Evolutionary conservation across 495 filamentous ascomycete genomes (phyloP).

Genomic region (Xylaria castorea): DNA sequence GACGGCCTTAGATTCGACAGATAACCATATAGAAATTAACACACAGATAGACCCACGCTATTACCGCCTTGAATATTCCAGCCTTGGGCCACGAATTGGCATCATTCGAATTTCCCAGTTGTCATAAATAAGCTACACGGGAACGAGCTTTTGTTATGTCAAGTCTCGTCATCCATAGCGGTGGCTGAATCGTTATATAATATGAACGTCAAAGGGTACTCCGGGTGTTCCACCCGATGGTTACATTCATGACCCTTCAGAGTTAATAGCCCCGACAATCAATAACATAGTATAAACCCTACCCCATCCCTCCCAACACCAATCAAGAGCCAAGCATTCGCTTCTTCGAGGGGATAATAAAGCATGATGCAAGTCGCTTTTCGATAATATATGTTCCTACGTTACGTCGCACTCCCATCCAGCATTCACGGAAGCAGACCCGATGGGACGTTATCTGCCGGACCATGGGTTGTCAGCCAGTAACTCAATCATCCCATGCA

Average conservation of each 20-base stretch:
- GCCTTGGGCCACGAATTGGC: not conserved
- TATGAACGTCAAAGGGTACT: no score
- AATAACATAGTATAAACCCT: not conserved
- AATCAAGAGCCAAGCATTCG: not conserved
- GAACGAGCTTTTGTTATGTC: not conserved
- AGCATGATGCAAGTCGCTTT: not conserved
- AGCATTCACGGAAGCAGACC: not conserved
- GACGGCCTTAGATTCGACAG: not conserved
- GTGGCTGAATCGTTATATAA: not conserved
- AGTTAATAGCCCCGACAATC: not conserved
- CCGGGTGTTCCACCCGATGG: not conserved
- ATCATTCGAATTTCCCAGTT: not conserved
- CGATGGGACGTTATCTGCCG: not conserved
- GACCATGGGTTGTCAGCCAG: not conserved
- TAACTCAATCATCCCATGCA: constrained; percentile 79
- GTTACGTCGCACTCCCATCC: not conserved
- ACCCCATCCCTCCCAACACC: not conserved
- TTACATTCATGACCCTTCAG: not conserved
- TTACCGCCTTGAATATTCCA: not conserved
- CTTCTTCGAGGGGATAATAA: not conserved
- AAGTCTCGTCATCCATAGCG: not conserved
- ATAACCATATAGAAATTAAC: not conserved
- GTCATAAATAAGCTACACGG: not conserved
- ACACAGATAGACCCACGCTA: not conserved
- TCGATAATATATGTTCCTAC: not conserved